Base-by-base conservation (phyloP, 345 rosid species). In the Bruguiera parviflora region DNA sequence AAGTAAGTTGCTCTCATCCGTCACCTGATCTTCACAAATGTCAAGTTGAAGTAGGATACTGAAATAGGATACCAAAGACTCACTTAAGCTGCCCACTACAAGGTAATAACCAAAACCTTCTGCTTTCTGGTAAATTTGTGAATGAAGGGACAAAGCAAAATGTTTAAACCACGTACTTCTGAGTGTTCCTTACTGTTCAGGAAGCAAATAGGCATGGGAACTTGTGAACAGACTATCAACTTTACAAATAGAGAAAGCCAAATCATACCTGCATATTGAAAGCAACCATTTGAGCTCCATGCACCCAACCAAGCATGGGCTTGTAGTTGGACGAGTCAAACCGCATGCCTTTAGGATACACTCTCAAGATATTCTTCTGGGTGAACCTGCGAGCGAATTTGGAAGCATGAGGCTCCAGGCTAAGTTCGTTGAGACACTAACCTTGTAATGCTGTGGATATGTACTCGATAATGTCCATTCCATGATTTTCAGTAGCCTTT, bases 261-360 rank as follows among this genome's bases (percentile, higher is more conserved):
- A 53, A 66, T 37, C 39, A 39, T 27, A 76, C 80, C 80, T 76
- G 80, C 80, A 76, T 76, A 58, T 71, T 71, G 56, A 76, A 76
- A 21, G 80, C 80, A 15, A 76, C 74, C 80, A 76, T 76, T 60
- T 76, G 80, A 67, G 76, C 76, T 57, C 80, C 80, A 49, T 67
- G 76, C 69, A 59, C 67, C 73, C 74, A 84, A 49, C 81, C 87
- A 13, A 73, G 63, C 66, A 78, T 78, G 55, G 90, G 90, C 70
- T 84, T 84, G 76, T 86, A 86, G 69, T 86, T 86, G 53, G 90
- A 86, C 65, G 90, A 86, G 75, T 66, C 78, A 65, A 86, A 71
- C 65, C 88, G 85, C 71, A 79, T 78, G 32, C 90, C 90, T 76
- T 80, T 84, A 7, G 90, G 90, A 70, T 84, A 84, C 63, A 86